Evolutionary conservation across 495 filamentous ascomycete species (phyloP).

Genomic region (Hyaloscypha bicolor): DNA sequence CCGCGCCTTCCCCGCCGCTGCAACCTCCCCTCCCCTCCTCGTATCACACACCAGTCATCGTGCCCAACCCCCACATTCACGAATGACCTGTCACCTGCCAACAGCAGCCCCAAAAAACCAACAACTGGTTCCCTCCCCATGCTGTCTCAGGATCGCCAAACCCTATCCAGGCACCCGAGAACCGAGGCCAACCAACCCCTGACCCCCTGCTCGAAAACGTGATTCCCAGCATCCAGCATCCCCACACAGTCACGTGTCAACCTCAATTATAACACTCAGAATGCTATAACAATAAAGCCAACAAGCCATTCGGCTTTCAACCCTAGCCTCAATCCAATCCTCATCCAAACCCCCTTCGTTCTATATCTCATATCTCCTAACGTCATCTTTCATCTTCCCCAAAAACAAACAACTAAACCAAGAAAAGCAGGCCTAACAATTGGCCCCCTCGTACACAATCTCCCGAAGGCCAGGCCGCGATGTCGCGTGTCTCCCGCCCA

Average conservation of each 20-base stretch:
- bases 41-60: neutral
- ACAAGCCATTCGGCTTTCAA: no score
- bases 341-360: no score
- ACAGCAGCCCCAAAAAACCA: neutral
- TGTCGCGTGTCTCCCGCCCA: no score
- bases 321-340: no score
- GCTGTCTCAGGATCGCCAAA: neutral
- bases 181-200: neutral
- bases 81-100: neutral
- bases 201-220: neutral
- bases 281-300: no score
- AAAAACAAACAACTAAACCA: no score
- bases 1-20: neutral
- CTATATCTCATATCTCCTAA: no score
- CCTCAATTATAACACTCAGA: no score
- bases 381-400: no score
- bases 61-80: neutral
- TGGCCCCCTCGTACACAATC: no score
- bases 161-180: neutral
- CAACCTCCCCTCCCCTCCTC: neutral
- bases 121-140: neutral
- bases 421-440: no score
- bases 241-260: neutral
- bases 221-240: neutral
- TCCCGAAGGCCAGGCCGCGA: no score